These are phyloP conservation scores for Drechslerella stenobrocha DNA, from an alignment of 2,329 filamentous ascomycete genomes.

Conservation along the genomic window DNA sequence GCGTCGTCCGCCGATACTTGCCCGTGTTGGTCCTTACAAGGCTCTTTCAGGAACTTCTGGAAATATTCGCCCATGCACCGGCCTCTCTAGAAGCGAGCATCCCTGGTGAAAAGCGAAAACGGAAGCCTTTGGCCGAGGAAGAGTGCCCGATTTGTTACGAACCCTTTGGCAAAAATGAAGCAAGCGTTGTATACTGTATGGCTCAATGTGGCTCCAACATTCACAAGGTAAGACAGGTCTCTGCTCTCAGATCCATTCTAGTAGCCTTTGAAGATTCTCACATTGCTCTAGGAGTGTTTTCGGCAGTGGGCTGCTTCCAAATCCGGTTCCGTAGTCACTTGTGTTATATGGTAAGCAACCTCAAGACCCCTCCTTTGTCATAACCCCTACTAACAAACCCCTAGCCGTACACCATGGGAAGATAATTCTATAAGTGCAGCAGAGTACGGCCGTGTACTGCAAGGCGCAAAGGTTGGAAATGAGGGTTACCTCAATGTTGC, in stretches of 20 bases:
- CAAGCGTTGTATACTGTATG: slow-evolving; percentile 49
- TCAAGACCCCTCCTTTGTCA: not conserved
- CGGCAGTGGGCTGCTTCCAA: slow-evolving; percentile 50
- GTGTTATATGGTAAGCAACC: slow-evolving; percentile 51
- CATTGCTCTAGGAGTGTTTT: slow-evolving; percentile 47
- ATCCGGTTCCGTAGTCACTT: slow-evolving; percentile 47
- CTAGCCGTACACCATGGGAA: slow-evolving; percentile 35
- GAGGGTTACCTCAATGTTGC: slow-evolving; percentile 42
- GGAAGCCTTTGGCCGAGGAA: slow-evolving; percentile 60
- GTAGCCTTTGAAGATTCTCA: not conserved
- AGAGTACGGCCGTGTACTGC: slow-evolving; percentile 20
- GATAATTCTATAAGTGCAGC: slow-evolving; percentile 5
- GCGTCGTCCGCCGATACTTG: not conserved
- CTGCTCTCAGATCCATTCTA: not conserved
- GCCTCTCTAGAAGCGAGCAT: slow-evolving; percentile 56
- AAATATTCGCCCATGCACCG: slow-evolving; percentile 63
- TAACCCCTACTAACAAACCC: not conserved
- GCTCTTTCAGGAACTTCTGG: slow-evolving; percentile 60
- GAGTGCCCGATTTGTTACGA: slow-evolving; percentile 65
- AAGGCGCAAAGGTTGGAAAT: slow-evolving; percentile 20
- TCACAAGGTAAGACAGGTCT: slow-evolving; percentile 38
- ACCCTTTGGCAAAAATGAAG: slow-evolving; percentile 56
- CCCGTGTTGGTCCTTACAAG: not conserved
- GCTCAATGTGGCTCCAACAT: slow-evolving; percentile 53
- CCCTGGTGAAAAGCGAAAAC: slow-evolving; percentile 52